These are phyloP conservation scores for Fusarium bactridioides DNA, from an alignment of 2,329 filamentous ascomycete genomes.

Conservation along the genomic window DNA sequence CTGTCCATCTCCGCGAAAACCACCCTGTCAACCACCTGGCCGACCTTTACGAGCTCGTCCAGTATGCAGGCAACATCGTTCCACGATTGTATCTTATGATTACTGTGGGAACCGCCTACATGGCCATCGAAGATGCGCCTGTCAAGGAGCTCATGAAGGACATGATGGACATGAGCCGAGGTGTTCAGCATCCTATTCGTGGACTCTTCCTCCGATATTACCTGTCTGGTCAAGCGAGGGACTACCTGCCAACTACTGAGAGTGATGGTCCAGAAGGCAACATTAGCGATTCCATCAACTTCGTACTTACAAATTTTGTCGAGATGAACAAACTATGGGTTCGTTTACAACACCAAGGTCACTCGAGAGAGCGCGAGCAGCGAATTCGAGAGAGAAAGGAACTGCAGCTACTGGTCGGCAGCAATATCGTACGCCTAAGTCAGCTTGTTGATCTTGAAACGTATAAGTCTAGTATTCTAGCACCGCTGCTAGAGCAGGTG, in stretches of 20 bases:
- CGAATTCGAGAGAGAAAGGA: constrained; percentile 94
- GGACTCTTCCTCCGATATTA: constrained; percentile 97
- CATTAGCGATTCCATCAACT: constrained; percentile 96
- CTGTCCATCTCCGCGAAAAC: constrained; percentile 94
- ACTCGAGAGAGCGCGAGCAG: constrained; percentile 92
- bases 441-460: constrained; percentile 94
- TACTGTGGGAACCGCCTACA: constrained; percentile 98
- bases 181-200: constrained; percentile 95
- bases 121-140: constrained; percentile 96
- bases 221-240: constrained; percentile 91
- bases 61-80: constrained; percentile 98
- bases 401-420: constrained; percentile 92
- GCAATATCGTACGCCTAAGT: constrained; percentile 93
- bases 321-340: constrained; percentile 99
- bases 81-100: constrained; percentile 98
- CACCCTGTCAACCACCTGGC: constrained; percentile 98
- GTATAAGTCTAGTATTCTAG: constrained; percentile 90
- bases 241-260: constrained; percentile 81
- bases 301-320: constrained; percentile 97
- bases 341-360: constrained; percentile 93
- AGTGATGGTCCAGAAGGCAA: constrained; percentile 95
- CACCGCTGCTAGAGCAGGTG: constrained; percentile 91
- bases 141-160: constrained; percentile 99
- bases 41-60: constrained; percentile 96
- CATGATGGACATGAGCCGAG: constrained; percentile 99